Evolutionary conservation across 768 basidiomycete species (phyloP).

Genomic region (Boletales sp.): DNA sequence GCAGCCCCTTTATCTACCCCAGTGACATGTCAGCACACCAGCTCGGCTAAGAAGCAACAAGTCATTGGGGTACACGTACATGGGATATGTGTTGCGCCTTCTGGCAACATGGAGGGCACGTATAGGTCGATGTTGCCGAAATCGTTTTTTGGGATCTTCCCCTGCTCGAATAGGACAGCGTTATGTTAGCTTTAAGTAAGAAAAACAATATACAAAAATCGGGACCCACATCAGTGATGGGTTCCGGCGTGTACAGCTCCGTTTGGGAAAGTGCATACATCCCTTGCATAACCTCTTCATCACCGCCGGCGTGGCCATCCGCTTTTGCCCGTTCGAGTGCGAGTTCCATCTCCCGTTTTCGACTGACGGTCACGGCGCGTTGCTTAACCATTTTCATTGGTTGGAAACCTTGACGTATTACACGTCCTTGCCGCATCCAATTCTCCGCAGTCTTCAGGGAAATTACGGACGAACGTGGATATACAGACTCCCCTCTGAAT

Average conservation of each 20-base stretch:
- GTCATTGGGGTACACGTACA: slow-evolving; percentile 50
- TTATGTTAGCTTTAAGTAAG: slow-evolving; percentile 4
- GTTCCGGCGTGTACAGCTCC: slow-evolving; percentile 70
- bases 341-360: slow-evolving; percentile 68
- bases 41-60: slow-evolving; percentile 11
- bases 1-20: slow-evolving; percentile 74
- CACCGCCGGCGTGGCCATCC: slow-evolving; percentile 36
- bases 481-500: slow-evolving; percentile 92
- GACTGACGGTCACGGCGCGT: slow-evolving; percentile 75
- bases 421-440: slow-evolving; percentile 88
- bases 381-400: slow-evolving; percentile 89
- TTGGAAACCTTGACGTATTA: slow-evolving; percentile 68
- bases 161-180: slow-evolving; percentile 45
- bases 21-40: slow-evolving; percentile 11
- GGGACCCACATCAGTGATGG: slow-evolving; percentile 84
- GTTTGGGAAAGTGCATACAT: slow-evolving; percentile 86
- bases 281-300: slow-evolving; percentile 75
- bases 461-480: slow-evolving; percentile 80
- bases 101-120: slow-evolving; percentile 90
- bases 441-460: slow-evolving; percentile 87
- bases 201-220: slow-evolving; percentile 26
- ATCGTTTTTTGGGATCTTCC: slow-evolving; percentile 88
- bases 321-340: slow-evolving; percentile 39
- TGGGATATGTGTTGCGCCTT: slow-evolving; percentile 84
- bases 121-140: slow-evolving; percentile 98